These are phyloP conservation scores for Lepiota brunneoincarnata DNA, from an alignment of 768 basidiomycete species.

Conservation along the genomic window DNA sequence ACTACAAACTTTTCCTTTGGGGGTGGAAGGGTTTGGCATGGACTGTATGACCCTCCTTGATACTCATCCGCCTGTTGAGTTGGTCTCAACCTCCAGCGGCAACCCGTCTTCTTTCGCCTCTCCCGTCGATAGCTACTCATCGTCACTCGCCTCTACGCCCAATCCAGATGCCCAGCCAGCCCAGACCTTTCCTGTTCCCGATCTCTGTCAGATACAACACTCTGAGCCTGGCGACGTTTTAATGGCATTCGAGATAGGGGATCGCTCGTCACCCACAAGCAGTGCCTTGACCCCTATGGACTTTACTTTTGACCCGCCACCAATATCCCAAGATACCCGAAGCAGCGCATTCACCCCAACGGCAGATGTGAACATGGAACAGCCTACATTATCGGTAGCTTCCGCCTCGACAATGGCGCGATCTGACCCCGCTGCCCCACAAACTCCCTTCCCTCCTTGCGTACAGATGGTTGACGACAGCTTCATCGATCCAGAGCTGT, in stretches of 20 bases:
- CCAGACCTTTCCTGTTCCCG: background rate
- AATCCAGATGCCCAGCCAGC: constrained; percentile 2
- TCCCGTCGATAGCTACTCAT: background rate
- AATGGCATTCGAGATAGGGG: background rate
- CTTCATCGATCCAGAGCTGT: constrained; percentile 31
- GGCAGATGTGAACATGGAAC: background rate
- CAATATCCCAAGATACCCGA: background rate
- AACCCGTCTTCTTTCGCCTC: constrained; percentile 1
- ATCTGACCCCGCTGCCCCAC: too few relatives aligned
- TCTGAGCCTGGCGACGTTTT: constrained; percentile 4
- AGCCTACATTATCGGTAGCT: background rate
- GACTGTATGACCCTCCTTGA: background rate
- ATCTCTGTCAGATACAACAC: constrained; percentile 7
- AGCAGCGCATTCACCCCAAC: background rate
- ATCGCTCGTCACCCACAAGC: background rate
- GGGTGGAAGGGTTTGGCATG: constrained; percentile 20
- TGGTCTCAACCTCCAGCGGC: constrained; percentile 11
- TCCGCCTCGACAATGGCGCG: background rate
- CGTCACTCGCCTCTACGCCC: constrained; percentile 1
- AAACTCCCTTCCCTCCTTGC: too few relatives aligned
- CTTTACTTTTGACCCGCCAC: background rate
- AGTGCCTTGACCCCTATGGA: background rate
- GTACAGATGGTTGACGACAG: constrained; percentile 2
- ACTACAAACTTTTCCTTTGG: constrained; percentile 42
- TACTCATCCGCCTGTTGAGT: background rate